Base-by-base conservation (phyloP, 495 filamentous ascomycete genomes). In the Terfezia boudieri region DNA sequence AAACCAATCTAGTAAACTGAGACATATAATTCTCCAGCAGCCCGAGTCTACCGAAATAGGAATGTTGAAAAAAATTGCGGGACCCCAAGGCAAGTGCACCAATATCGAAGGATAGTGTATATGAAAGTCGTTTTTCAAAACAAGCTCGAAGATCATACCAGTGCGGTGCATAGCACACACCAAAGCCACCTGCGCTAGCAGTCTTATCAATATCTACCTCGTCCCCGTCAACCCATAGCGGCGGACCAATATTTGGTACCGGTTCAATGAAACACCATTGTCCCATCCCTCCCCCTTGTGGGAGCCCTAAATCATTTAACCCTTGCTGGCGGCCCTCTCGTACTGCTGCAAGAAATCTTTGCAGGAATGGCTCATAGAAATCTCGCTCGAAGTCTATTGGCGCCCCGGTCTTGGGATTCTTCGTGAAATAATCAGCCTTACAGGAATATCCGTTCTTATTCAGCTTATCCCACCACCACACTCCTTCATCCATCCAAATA, bases 131-230 rank as follows among this genome's bases (percentile, higher is more conserved):
- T 50, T 78, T 81, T 37, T 82, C 81, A 17, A 81, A 77, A 49
- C 84, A 67, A 6, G 83, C 69, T 12, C 81, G 81, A 54, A 84
- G 81, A 61, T 86, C 81, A 63, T 86, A 86, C 60, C 73, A 86
- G 65, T 86, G 81, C 14, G 79, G 78, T 1, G 82, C 73, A 60
- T 81, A 84, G 48, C 83, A 74, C 72, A 84, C 78, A 51, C 79
- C 80, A 9, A 74, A 73, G 50, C 81, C 80, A 6, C 41, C 41
- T 46, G 14, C 41, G 8, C 14, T 46, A 5, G 41, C 3, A 14
- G 41, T 20, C 8, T 20, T 46, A 20, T 46, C 12, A 14, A 8
- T 8, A 7, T 36, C 2, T 16, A 32, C 14, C 12, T 14, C 16
- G 4, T 36, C 36, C 7, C 7, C 26, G 10, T 51, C 36, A 23